Evolutionary conservation across 495 filamentous ascomycete species (phyloP), one percentile per base, ranked within the genome.

Genomic region (Letharia columbiana): DNA sequence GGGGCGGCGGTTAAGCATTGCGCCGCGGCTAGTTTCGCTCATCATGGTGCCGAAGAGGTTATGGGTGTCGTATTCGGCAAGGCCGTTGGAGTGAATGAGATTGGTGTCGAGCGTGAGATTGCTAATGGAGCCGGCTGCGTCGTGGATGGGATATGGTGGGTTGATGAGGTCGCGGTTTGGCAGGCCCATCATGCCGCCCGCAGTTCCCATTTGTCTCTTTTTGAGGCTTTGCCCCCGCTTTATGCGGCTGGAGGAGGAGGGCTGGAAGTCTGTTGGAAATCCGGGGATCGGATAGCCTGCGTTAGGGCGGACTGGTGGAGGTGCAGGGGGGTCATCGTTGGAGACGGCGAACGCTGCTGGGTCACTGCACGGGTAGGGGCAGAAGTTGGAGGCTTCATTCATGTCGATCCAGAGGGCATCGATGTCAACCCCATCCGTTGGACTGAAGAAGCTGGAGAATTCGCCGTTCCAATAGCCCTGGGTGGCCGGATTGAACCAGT

Each of bases 1-100:
- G 0, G 91, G 90, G 3, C 89, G 86, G 45, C 90, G 84, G 42
- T 78, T 74, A 13, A 84, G 75, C 90, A 96, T 89, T 12, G 90
- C 87, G 7, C 81, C 72, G 64, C 84, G 80, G 33, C 86, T 89
- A 2, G 84, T 76, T 12, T 81, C 77, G 37, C 84, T 86, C 91
- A 96, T 96, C 90, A 95, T 91, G 13, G 84, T 86, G 50, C 91
- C 91, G 73, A 90, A 94, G 15, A 96, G 75, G 72, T 96, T 96
- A 75, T 96, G 91, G 4, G 85, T 87, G 68, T 91, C 91, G 72
- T 92, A 93, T 75, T 91, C 87, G 20, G 76, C 76, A 65, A 87
- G 80, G 62, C 86, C 80, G 67, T 89, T 87, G 58, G 86, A 78
- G 73, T 95, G 90, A 7, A 89, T 78, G 45, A 94, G 73, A 73